Percentiles rank a stretch among this genome's conserved stretches.
Conservation (phyloP, 805 yeast species). For the Saccharomycopsis guyanensis region DNA sequence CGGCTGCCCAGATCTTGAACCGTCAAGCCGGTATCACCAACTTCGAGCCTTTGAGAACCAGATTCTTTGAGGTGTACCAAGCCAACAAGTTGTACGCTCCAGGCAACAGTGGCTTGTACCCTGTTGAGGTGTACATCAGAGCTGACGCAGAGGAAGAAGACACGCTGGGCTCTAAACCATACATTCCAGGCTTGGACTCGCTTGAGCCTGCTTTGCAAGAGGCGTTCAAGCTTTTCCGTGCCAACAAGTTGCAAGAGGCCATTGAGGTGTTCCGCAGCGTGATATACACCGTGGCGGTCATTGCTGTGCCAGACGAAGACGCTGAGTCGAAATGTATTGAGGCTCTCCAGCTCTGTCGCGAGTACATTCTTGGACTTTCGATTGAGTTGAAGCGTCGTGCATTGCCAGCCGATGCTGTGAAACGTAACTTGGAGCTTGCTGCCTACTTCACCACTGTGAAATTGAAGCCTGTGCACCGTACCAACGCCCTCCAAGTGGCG, state of each 20-base stretch:
- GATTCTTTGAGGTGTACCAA: constrained; percentile 80
- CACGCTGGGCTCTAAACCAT: constrained; percentile 48
- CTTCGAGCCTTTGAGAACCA: constrained; percentile 77
- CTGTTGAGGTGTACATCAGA: constrained; percentile 62
- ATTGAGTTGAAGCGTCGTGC: constrained; percentile 86
- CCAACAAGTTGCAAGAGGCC: constrained; percentile 77
- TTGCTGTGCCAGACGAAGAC: constrained; percentile 64
- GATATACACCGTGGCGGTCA: constrained; percentile 64
- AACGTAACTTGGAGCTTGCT: constrained; percentile 89
- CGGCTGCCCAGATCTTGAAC: constrained; percentile 87
- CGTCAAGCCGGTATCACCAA: constrained; percentile 82
- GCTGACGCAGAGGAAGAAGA: constrained; percentile 50
- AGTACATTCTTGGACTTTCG: constrained; percentile 86
- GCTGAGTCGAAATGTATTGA: constrained; percentile 72
- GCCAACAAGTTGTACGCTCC: constrained; percentile 70
- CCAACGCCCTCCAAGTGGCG: constrained; percentile 89
- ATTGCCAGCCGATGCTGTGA: constrained; percentile 59
- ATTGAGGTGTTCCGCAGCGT: constrained; percentile 71
- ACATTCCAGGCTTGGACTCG: constrained; percentile 62
- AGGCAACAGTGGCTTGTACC: constrained; percentile 66
- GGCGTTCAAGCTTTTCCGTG: constrained; percentile 78
- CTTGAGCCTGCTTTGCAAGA: constrained; percentile 53
- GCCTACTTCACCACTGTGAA: constrained; percentile 88
- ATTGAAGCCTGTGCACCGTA: constrained; percentile 74
- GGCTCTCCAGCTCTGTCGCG: constrained; percentile 67